Evolutionary conservation across 768 basidiomycete genomes (phyloP).

Genomic region (Pleurotus salmoneostramineus): DNA sequence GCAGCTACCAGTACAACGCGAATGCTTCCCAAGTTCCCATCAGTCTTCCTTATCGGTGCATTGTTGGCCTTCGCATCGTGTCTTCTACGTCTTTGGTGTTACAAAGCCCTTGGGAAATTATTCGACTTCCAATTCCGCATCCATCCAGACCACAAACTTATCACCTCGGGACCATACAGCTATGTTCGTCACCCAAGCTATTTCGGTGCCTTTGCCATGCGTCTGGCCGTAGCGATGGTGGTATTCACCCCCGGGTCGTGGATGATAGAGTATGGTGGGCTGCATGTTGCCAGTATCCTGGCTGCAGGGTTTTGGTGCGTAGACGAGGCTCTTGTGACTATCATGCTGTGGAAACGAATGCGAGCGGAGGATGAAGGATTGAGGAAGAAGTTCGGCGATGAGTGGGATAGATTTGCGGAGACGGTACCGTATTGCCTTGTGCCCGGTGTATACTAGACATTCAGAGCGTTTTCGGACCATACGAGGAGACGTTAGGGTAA

Average conservation of each 20-base stretch:
- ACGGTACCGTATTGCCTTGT: constrained; percentile 19
- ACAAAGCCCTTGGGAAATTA: constrained; percentile 1
- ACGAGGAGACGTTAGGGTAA: no score
- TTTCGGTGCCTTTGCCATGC: not conserved
- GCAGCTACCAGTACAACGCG: no score
- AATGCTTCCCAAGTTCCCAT: not conserved
- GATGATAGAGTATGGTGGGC: constrained; percentile 7
- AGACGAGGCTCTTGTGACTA: not conserved
- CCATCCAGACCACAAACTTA: constrained; percentile 10
- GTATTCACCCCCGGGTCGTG: constrained; percentile 7
- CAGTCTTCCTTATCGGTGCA: not conserved
- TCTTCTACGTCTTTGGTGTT: not conserved
- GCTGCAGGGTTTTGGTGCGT: not conserved
- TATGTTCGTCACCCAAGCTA: constrained; percentile 33
- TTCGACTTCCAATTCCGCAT: constrained; percentile 12
- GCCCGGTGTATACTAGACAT: not conserved
- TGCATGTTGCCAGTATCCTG: not conserved
- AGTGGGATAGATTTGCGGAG: constrained; percentile 31
- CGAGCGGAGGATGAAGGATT: constrained; percentile 28
- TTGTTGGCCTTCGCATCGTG: not conserved
- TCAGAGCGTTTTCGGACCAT: no score
- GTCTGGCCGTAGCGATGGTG: not conserved
- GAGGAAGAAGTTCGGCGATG: constrained; percentile 27
- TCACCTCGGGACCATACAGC: constrained; percentile 27
- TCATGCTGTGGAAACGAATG: constrained; percentile 5